Evolutionary conservation across 129 eudicot genomes (phyloP), one percentile per base, ranked within the genome.

Genomic region (Chrysanthemum seticuspe): DNA sequence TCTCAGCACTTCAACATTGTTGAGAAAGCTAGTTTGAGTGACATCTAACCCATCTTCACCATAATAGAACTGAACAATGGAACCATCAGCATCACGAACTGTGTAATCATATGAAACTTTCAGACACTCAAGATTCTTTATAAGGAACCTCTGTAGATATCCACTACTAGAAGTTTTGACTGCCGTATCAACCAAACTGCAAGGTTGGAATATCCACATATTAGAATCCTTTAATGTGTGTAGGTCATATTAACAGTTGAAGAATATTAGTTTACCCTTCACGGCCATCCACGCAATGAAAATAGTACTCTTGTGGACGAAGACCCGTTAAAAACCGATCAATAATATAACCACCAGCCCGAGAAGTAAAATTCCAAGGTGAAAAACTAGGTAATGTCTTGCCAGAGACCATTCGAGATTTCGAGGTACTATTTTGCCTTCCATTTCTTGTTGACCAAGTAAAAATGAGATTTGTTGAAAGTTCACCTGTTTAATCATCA

Each of bases 231-330:
- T 60, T 45, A 21, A 12, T 62, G 16, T 23, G 10, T 27, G 67
- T 62, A 16, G 34, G n/a, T 62, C 31, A 47, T 14, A 19, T 40
- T n/a, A 23, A 29, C 12, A 57, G 10, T 44, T 36, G 18, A 55
- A 16, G 61, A 65, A 54, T 12, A 12, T 19, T 51, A 54, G 31
- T 59, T 84, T 89, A 92, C 98, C 98, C 98, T 83, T 94, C 98
- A 54, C 97, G 97, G 61, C 98, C 98, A 79, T 96, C 98, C 98
- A 94, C 90, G 89, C 98, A 94, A 62, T 94, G 98, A 74, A 94
- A 94, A 78, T 90, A 94, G 66, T 90, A 94, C 66, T 94, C 98
- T 74, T 90, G 96, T 31, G 98, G 97, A 72, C 93, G 95, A 64
- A 93, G 97, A 23, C 98, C 98, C 45, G 89, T 81, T 62, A 93